phyloP scores from a whole-genome alignment of 139 green algal species.

The Yamagishiella unicocca region DNA sequence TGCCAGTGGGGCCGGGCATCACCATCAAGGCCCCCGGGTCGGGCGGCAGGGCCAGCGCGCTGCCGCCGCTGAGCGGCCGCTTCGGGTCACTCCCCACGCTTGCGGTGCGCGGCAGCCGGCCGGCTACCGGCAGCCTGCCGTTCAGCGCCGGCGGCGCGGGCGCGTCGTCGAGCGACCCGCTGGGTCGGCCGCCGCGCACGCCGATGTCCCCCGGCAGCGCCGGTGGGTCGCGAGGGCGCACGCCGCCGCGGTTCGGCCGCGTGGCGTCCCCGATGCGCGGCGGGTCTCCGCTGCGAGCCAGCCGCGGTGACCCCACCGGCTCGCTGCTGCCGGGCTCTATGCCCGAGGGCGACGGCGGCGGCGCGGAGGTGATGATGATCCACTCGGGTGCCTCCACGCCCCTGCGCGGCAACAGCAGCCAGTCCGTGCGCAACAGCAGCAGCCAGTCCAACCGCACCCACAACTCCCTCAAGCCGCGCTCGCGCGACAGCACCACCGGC shows the following conservation, averaged over 20 bases:
- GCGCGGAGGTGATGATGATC: slow-evolving; percentile 36
- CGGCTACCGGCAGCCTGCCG: background rate
- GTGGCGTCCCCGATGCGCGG: slow-evolving; percentile 29
- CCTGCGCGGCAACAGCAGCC: slow-evolving; percentile 26
- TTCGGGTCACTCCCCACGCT: slow-evolving; percentile 21
- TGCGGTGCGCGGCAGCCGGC: slow-evolving; percentile 16
- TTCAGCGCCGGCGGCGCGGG: background rate
- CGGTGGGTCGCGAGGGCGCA: slow-evolving; percentile 9
- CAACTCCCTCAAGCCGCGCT: slow-evolving; percentile 26
- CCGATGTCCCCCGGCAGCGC: slow-evolving; percentile 21
- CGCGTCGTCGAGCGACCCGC: background rate
- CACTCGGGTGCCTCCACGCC: slow-evolving; percentile 26
- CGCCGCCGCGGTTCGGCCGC: background rate
- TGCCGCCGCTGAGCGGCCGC: slow-evolving; percentile 42
- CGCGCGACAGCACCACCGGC: background rate
- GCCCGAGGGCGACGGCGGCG: background rate
- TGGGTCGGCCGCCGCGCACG: slow-evolving; percentile 31
- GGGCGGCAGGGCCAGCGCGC: background rate
- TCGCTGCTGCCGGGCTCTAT: slow-evolving; percentile 19
- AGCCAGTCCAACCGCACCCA: background rate
- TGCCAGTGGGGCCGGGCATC: slow-evolving; percentile 33
- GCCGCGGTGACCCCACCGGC: background rate
- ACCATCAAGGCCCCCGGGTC: slow-evolving; percentile 16
- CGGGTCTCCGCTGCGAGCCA: background rate
- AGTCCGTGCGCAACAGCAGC: slow-evolving; percentile 17